Evolutionary conservation across 768 basidiomycete genomes (phyloP), one percentile per base, ranked within the genome.

Genomic region (Pleurotus cornucopiae): DNA sequence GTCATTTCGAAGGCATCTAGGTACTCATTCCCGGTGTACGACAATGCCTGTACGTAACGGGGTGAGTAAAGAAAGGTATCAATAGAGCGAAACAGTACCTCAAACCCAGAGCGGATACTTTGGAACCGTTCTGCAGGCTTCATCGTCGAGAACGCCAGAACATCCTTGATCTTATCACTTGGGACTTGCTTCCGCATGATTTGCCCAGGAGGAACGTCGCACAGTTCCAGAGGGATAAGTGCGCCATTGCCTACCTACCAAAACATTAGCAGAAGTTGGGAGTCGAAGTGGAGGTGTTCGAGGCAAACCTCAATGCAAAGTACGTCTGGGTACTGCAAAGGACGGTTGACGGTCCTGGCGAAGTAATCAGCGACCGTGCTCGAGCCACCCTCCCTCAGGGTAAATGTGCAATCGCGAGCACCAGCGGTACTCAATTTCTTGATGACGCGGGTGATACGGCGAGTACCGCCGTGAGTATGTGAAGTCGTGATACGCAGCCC

Each of bases 101-200:
- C 67, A 40, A 87, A 67, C 2, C 85, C 88, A 13, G 76, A 66
- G 1, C 53, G 60, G 47, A 90, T 88, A 56, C 78, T 80, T 1
- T 61, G 64, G 6, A 91, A 74, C 7, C 86, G 79, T 0, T 85
- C 82, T 0, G 61, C 55, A 0, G 89, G 89, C 43, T 66, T 78
- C 72, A 82, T 84, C 0, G 85, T 88, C 0, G 89, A 78, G 58
- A 91, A 91, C 0, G 76, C 75, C 0, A 90, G 73, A 2, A 91
- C 78, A 1, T 78, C 74, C 49, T 76, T 79, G 0, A 84, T 84
- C 62, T 84, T 84, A 44, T 89, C 85, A 0, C 82, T 73, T 0
- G 88, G 87, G 0, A 92, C 73, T 48, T 88, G 83, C 60, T 86
- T 88, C 41, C 82, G 76, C 76, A 88, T 83, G 39, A 89, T 80